Evolutionary conservation across 2,329 filamentous ascomycete genomes (phyloP), one percentile per base, ranked within the genome.

Genomic region (Talaromyces amestolkiae): DNA sequence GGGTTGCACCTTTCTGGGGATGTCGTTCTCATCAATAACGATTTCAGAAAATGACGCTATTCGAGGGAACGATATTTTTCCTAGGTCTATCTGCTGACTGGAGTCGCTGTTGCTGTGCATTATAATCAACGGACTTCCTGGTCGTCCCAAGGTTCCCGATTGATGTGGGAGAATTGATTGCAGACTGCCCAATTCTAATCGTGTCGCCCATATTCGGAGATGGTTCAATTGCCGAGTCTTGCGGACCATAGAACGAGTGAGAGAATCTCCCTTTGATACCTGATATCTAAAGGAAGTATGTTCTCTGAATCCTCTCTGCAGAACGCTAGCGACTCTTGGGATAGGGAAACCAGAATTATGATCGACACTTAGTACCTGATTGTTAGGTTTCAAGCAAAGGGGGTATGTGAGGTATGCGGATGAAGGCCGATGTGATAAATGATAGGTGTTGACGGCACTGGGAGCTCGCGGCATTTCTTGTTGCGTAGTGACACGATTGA

Each of bases 51-150:
- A 10, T 39, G 33, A 22, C 11, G 9, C 54, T 15, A 3, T 43
- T 19, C 24, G 9, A 54, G 37, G 15, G 5, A 39, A 10, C 8
- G 10, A 15, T 31, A 31, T 43, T 43, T 24, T 10, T 15, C 45
- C 7, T 9, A 17, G 43, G 33, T n/a, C 15, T 24, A 15, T 35
- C 24, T 31, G 27, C 13, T 22, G 33, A 15, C 33, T 19, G 8
- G 51, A 62, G 31, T 22, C 53, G 9, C 49, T 58, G 35, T 71
- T 59, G n/a, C 70, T 69, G 39, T 79, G 54, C 0, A 75, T 47
- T 6, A 72, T 72, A 2, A 73, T 71, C 5, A 69, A 65, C 3
- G 78, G 77, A 3, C 73, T 79, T 27, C 78, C 78, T 17, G 78
- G 78, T 3, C 76, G 75, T 7, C 72, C 75, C 15, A 70, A 70